Evolutionary conservation across 176 grass and related monocot genomes (phyloP).

Genomic region (Saccharum spontaneum): DNA sequence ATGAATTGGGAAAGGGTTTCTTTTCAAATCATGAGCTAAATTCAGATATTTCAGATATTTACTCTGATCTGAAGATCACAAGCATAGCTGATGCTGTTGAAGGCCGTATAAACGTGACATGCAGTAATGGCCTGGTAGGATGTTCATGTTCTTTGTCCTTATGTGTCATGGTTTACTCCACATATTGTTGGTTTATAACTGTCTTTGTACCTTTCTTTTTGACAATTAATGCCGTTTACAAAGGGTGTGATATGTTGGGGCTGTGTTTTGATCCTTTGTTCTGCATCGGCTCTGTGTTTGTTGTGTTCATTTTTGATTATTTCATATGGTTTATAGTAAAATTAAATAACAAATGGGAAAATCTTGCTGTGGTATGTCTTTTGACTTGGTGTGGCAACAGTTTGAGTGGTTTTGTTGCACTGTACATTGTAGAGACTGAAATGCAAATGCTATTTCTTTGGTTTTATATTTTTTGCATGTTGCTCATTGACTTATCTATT

Average conservation of each 20-base stretch:
- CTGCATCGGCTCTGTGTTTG: neutral
- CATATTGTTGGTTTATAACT: neutral
- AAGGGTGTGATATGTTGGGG: neutral
- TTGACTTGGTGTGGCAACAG: neutral
- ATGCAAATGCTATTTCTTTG: neutral
- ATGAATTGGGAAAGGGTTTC: slow-evolving; percentile 47
- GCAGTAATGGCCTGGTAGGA: slow-evolving; percentile 76
- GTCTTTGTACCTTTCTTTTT: neutral
- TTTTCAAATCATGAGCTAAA: slow-evolving; percentile 30
- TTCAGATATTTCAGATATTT: slow-evolving; percentile 33
- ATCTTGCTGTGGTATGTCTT: neutral
- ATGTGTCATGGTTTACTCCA: slow-evolving; percentile 9
- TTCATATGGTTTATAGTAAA: neutral
- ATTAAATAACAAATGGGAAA: neutral
- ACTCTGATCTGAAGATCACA: slow-evolving; percentile 68
- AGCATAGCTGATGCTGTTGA: slow-evolving; percentile 84
- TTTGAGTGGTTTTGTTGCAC: slow-evolving; percentile 13
- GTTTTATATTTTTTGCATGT: neutral
- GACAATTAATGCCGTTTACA: neutral
- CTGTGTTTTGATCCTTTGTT: slow-evolving; percentile 19
- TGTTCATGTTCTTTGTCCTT: neutral
- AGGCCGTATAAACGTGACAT: slow-evolving; percentile 78
- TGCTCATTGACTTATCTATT: neutral
- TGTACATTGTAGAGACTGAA: slow-evolving; percentile 14
- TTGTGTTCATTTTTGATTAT: neutral